Evolutionary conservation across 345 rosid genomes (phyloP).

Genomic region (Kandelia obovata): DNA sequence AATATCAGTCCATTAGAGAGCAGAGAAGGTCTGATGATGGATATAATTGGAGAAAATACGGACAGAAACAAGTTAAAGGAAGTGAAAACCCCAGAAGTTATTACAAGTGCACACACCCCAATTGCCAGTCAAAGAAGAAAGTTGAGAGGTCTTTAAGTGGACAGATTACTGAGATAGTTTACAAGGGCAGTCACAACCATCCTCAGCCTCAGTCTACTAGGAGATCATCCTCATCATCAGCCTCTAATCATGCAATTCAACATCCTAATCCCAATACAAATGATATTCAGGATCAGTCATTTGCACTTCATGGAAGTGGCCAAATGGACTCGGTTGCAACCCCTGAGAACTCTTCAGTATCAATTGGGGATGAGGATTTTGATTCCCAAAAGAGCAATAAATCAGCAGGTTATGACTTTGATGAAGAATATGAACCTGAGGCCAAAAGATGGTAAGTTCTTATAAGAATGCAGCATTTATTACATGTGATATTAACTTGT

Average conservation of each 20-base stretch:
- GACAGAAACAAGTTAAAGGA: constrained; percentile 93
- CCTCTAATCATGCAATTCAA: constrained; percentile 38
- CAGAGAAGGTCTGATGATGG: constrained; percentile 75
- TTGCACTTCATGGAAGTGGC: constrained; percentile 31
- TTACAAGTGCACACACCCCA: constrained; percentile 81
- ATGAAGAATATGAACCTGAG: constrained; percentile 78
- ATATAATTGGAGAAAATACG: constrained; percentile 95
- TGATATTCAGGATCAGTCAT: constrained; percentile 49
- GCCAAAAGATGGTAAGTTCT: constrained; percentile 73
- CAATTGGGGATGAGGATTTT: constrained; percentile 64
- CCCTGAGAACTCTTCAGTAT: constrained; percentile 67
- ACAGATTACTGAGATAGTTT: constrained; percentile 83
- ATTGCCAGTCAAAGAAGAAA: constrained; percentile 83
- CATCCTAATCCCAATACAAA: constrained; percentile 22
- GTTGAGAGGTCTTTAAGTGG: constrained; percentile 80
- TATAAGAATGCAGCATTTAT: neutral
- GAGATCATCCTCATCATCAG: constrained; percentile 40
- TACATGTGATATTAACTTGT: too few relatives aligned
- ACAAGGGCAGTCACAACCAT: constrained; percentile 86
- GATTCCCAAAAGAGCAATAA: constrained; percentile 60
- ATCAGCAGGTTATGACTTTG: constrained; percentile 56
- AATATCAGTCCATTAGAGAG: constrained; percentile 45
- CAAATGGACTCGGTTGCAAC: constrained; percentile 41
- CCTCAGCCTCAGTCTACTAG: constrained; percentile 71
- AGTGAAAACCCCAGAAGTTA: constrained; percentile 94